Evolutionary conservation across 192 early-diverging fungal species (phyloP).

Genomic region (Coemansia brasiliensis): DNA sequence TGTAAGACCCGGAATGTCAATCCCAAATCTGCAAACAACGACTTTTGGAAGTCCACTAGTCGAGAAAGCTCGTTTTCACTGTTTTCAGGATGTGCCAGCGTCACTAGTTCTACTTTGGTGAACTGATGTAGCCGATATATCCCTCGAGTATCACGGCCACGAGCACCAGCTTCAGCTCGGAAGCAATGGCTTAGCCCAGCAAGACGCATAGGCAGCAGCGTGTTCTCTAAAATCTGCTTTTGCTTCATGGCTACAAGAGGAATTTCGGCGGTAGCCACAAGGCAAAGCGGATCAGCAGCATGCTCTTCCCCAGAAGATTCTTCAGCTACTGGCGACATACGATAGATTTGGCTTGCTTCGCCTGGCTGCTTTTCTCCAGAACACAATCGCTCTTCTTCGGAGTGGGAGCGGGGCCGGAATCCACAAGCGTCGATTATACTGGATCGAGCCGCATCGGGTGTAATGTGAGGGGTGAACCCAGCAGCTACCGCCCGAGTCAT

Average conservation of each 20-base stretch:
- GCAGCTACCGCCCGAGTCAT: slow-evolving; percentile 67
- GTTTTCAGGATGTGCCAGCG: slow-evolving; percentile 61
- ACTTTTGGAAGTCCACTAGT: slow-evolving; percentile 70
- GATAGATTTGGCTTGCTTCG: slow-evolving; percentile 86
- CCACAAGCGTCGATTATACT: slow-evolving; percentile 84
- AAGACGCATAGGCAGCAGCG: slow-evolving; percentile 67
- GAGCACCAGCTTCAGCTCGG: slow-evolving; percentile 84
- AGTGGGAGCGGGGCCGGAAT: slow-evolving; percentile 72
- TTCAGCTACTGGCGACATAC: slow-evolving; percentile 56
- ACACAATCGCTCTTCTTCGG: not conserved
- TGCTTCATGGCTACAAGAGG: slow-evolving; percentile 84
- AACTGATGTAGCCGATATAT: slow-evolving; percentile 95
- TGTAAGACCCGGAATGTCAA: slow-evolving; percentile 76
- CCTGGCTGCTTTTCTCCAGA: slow-evolving; percentile 1
- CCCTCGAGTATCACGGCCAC: slow-evolving; percentile 82
- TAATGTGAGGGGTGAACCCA: slow-evolving; percentile 77
- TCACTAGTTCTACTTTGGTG: slow-evolving; percentile 91
- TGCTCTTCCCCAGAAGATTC: not conserved
- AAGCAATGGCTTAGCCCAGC: slow-evolving; percentile 88
- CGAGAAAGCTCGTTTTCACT: slow-evolving; percentile 72
- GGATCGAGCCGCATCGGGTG: slow-evolving; percentile 81
- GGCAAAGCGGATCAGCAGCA: slow-evolving; percentile 60
- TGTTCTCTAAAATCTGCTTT: slow-evolving; percentile 60
- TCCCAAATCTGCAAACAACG: slow-evolving; percentile 75
- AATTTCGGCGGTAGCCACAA: slow-evolving; percentile 90